Base-by-base conservation (phyloP, 352 stramenopile genomes). In the Phytophthora cryptogea region DNA sequence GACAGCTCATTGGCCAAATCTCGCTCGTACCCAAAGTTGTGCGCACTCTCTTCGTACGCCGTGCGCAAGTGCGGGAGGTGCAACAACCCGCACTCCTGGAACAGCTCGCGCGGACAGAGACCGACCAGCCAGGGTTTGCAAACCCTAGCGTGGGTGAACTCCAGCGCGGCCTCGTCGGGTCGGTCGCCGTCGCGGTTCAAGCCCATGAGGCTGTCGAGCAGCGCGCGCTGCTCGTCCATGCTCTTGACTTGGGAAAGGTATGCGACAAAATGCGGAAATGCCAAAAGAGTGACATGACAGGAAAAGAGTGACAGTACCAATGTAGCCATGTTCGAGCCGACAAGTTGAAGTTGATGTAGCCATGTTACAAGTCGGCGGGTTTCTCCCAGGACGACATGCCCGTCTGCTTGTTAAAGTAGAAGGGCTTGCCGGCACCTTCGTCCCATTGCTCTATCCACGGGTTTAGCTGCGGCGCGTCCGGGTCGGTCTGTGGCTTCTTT, bases 191-290 rank as follows among this genome's bases (percentile, higher is more conserved):
- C 92, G 56, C 90, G 86, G 72, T 97, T 97, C 7, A 90, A 79
- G 31, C 90, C 90, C 90, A 97, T 97, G 40, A 97, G 83, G 48
- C 83, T 77, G 68, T 97, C 90, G 47, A 97, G 74, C 47, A 97
- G 68, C 53, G 83, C 88, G 43, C 88, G 84, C 67, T 96, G 88
- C 27, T 74, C 80, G 52, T 96, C 88, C 83, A 96, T 92, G 53
- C 53, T 52, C 23, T 51, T 46, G 53, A 37, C 8, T 42, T 57
- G 20, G 20, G 20, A 23, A 23, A 23, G 1, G 20, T 23, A 23
- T n/a, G 14, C n/a, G 16, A 39, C n/a, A 1, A 4, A 9, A 27
- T 44, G 39, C 39, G 39, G 39, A 44, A 44, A n/a, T 13, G 36
- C 33, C 11, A 27, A 44, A 57, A 47, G 37, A 53, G 44, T 47